Percentiles rank a stretch among this genome's conserved stretches.
Conservation (phyloP, 2,329 filamentous ascomycete genomes). For the Alternaria longipes region DNA sequence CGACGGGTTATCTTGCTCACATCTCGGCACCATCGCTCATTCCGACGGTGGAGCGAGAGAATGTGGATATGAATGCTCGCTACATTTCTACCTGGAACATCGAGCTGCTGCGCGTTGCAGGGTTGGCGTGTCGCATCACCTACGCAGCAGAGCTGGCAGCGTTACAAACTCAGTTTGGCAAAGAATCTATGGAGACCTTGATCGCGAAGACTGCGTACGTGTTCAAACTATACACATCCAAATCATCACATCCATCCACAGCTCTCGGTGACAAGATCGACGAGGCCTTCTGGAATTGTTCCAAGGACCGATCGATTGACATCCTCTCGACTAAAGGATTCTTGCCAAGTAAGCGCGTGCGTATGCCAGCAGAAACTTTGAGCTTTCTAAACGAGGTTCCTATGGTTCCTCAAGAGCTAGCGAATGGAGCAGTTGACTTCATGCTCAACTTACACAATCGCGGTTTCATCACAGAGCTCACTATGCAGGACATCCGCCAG, state of each 20-base stretch:
- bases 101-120: constrained; percentile 89
- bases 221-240: constrained; percentile 86
- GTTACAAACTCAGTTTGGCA: constrained; percentile 65
- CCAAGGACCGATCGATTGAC: constrained; percentile 78
- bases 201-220: constrained; percentile 83
- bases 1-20: constrained; percentile 91
- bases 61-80: constrained; percentile 93
- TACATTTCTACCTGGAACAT: constrained; percentile 96
- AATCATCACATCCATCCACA: constrained; percentile 86
- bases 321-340: constrained; percentile 89
- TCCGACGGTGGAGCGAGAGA: constrained; percentile 95
- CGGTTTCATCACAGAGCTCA: constrained; percentile 87
- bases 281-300: constrained; percentile 95
- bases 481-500: constrained; percentile 81
- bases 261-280: constrained; percentile 88
- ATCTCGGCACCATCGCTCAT: constrained; percentile 96
- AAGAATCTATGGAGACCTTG: constrained; percentile 66
- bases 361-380: constrained; percentile 74
- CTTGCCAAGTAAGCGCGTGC: constrained; percentile 82
- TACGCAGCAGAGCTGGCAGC: constrained; percentile 83
- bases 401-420: constrained; percentile 79
- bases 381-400: constrained; percentile 90
- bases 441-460: constrained; percentile 83
- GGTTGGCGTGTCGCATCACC: constrained; percentile 87
- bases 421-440: constrained; percentile 73